These are phyloP conservation scores for Phytophthora pluvialis DNA, from an alignment of 352 stramenopile genomes.

Conservation along the genomic window DNA sequence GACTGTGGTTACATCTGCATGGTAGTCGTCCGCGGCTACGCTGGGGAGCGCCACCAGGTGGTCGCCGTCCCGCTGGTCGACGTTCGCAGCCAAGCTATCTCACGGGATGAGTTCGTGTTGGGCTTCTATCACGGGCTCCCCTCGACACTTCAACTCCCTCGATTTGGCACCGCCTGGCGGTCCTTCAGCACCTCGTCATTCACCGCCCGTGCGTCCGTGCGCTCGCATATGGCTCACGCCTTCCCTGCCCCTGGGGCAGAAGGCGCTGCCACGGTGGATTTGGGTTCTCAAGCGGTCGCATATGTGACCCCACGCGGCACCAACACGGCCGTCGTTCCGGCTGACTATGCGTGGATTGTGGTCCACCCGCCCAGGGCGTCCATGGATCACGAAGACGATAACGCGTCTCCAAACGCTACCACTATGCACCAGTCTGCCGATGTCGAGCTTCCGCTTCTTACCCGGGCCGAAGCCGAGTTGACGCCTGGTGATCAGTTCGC, in stretches of 20 bases:
- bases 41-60: not conserved
- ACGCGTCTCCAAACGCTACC: not conserved
- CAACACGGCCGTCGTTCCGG: not conserved
- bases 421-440: not conserved
- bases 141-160: too few species aligned
- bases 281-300: not conserved
- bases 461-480: conserved; percentile 1
- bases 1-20: not conserved
- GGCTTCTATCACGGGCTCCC: not conserved
- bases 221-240: not conserved
- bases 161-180: conserved; percentile 6
- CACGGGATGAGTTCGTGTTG: not conserved
- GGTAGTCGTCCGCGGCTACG: not conserved
- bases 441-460: conserved; percentile 3
- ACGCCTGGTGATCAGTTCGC: not conserved
- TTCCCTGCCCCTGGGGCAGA: not conserved
- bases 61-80: not conserved
- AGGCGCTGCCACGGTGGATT: not conserved
- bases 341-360: not conserved
- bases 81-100: not conserved
- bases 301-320: not conserved
- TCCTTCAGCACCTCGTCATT: not conserved
- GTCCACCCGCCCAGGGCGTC: not conserved
- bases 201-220: too few species aligned
- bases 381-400: not conserved